phyloP scores from a whole-genome alignment of 768 basidiomycete species.

The Hygrophorus pudorinus region DNA sequence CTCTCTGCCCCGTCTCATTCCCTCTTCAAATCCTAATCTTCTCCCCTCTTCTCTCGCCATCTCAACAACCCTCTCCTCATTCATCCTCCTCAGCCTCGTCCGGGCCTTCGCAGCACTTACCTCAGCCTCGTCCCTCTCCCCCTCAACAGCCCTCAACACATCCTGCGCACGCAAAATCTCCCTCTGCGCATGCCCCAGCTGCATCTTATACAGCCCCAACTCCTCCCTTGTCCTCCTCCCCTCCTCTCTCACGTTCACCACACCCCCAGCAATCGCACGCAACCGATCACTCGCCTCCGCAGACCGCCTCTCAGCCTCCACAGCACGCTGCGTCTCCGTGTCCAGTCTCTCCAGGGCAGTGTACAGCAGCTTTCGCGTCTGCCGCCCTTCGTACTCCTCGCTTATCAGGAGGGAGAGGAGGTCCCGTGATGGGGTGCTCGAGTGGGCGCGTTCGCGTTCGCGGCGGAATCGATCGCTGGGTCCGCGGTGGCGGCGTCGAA shows the following conservation, averaged over 20 bases:
- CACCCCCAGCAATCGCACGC: too few relatives aligned
- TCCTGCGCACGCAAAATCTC: slow-evolving; percentile 46
- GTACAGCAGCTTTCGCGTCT: slow-evolving; percentile 25
- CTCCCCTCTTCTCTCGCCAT: slow-evolving; percentile 51
- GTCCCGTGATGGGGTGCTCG: slow-evolving; percentile 17
- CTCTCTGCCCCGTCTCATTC: slow-evolving; percentile 21
- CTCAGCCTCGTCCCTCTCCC: slow-evolving; percentile 48
- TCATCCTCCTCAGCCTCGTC: slow-evolving; percentile 37
- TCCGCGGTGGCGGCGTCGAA: neutral
- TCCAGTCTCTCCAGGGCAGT: slow-evolving; percentile 26
- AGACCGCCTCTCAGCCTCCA: slow-evolving; percentile 16
- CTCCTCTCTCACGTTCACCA: slow-evolving; percentile 16
- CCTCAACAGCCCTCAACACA: slow-evolving; percentile 35
- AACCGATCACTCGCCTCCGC: too few relatives aligned
- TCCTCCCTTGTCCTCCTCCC: slow-evolving; percentile 27
- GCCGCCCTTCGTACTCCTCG: slow-evolving; percentile 24
- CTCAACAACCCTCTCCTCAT: slow-evolving; percentile 40
- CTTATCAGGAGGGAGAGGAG: slow-evolving; percentile 22
- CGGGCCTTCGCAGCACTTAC: slow-evolving; percentile 40
- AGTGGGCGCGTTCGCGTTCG: slow-evolving; percentile 14
- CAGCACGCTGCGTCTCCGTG: slow-evolving; percentile 23
- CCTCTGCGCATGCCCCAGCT: slow-evolving; percentile 29
- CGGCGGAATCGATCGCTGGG: slow-evolving; percentile 9
- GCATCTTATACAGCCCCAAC: slow-evolving; percentile 26
- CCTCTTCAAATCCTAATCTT: slow-evolving; percentile 37